Evolutionary conservation across 345 rosid species (phyloP), one percentile per base, ranked within the genome.

Genomic region (Linum usitatissimum): DNA sequence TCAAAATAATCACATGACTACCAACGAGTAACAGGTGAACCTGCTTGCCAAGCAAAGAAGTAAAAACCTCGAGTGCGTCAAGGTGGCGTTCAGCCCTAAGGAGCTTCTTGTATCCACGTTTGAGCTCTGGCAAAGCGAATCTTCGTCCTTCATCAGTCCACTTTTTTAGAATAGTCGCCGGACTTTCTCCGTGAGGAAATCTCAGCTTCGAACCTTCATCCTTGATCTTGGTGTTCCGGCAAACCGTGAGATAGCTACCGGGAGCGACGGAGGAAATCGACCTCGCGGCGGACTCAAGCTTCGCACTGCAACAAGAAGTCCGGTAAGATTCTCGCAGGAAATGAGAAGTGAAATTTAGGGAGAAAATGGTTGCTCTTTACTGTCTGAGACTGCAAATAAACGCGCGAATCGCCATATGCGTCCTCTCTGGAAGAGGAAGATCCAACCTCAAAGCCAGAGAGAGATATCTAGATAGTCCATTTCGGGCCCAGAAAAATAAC

Each of bases 1-100:
- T 57, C 18, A 55, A 62, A n/a, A 57, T 0, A 31, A 66, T 31
- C 9, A 45, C 14, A 45, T 30, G 10, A 66, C 48, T 23, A 23
- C 28, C 28, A 19, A 57, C 15, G 6, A 21, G 1, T 57, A 39
- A 18, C 14, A 61, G 51, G 4, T 45, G 17, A 45, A 45, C 0
- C 13, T n/a, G 39, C 57, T 23, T 23, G 6, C 23, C 38, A 7
- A 18, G 5, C 42, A 36, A 3, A 60, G 40, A 14, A 30, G 17
- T 13, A 21, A 57, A 60, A 59, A 86, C 88, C 86, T 86, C 75
- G 56, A 82, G 84, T 5, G 87, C 84, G 55, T 74, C 74, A 40
- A 74, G 65, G 71, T 71, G 71, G 59, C 86, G 78, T 65, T 66
- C 71, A n/a, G 77, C 75, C 49, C 69, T 66, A 17, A 69, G 30